Conservation (phyloP, 208 protist species). For the Trypanosoma melophagium region DNA sequence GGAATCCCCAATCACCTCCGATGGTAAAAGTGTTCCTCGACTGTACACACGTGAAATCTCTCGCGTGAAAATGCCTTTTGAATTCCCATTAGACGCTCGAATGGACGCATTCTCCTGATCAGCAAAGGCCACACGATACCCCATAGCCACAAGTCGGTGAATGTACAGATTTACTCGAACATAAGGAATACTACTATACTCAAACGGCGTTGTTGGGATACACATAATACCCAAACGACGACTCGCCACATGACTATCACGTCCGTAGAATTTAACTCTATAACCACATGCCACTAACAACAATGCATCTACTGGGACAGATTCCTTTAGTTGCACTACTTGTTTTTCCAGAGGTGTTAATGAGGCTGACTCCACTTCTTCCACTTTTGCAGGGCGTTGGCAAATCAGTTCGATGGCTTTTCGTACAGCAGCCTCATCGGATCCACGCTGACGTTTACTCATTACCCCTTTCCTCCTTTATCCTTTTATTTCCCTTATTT, state of each 20-base stretch:
- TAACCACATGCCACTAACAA: slow-evolving; percentile 89
- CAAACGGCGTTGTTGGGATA: slow-evolving; percentile 75
- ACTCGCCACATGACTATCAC: slow-evolving; percentile 81
- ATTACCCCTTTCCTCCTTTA: slow-evolving; percentile 24
- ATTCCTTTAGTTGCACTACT: slow-evolving; percentile 63
- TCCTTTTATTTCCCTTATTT: slow-evolving; percentile 7
- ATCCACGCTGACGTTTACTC: slow-evolving; percentile 56
- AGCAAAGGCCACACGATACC: slow-evolving; percentile 87
- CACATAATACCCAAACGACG: slow-evolving; percentile 86
- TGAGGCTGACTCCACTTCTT: slow-evolving; percentile 34
- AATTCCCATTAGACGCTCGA: slow-evolving; percentile 61
- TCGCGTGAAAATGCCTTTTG: slow-evolving; percentile 74
- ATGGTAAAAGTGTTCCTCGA: slow-evolving; percentile 77
- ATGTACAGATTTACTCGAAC: slow-evolving; percentile 77
- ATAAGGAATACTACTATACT: slow-evolving; percentile 85
- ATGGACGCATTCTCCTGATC: slow-evolving; percentile 86
- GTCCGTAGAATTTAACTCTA: slow-evolving; percentile 80
- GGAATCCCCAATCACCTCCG: slow-evolving; percentile 40
- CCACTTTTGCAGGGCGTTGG: slow-evolving; percentile 27
- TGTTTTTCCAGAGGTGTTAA: slow-evolving; percentile 86
- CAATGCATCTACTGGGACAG: slow-evolving; percentile 55
- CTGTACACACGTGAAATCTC: slow-evolving; percentile 78
- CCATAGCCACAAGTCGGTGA: slow-evolving; percentile 84
- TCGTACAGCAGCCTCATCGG: slow-evolving; percentile 35
- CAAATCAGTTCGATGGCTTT: slow-evolving; percentile 70